Base-by-base conservation (phyloP, 371 early-diverging fungal species). In the Zancudomyces culisetae region DNA sequence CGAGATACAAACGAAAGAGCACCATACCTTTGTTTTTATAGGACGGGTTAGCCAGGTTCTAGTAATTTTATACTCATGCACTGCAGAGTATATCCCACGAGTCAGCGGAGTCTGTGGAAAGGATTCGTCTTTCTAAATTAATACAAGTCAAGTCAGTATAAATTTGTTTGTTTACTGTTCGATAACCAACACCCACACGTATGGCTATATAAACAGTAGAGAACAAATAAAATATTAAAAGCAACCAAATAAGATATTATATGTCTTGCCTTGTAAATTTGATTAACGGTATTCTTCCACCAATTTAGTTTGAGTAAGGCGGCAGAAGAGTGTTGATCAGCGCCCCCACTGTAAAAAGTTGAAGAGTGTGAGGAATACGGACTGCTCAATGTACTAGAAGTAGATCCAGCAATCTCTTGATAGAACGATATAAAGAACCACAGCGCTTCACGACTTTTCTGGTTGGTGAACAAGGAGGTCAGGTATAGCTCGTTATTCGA, bases 341-440 rank as follows among this genome's bases (percentile, higher is more conserved):
- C n/a, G n/a, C n/a, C n/a, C n/a, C n/a, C n/a, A n/a, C n/a, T n/a
- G n/a, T n/a, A n/a, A n/a, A n/a, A n/a, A n/a, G n/a, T n/a, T n/a
- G n/a, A n/a, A n/a, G n/a, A n/a, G n/a, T n/a, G n/a, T n/a, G n/a
- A n/a, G n/a, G n/a, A n/a, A n/a, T n/a, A n/a, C n/a, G n/a, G n/a
- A n/a, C n/a, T n/a, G n/a, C n/a, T n/a, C n/a, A n/a, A n/a, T n/a
- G n/a, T n/a, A n/a, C n/a, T n/a, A n/a, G n/a, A n/a, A n/a, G n/a
- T n/a, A n/a, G n/a, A n/a, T n/a, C 70, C 71, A 4, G 89, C 84
- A 21, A 86, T 64, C 61, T 94, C 95, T 30, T 85, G 70, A 60
- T 89, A 87, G 65, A 94, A 81, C 0, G 92, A 90, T 27, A 87
- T 72, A 24, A 94, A 58, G 0, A 84, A 90, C 70, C 77, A 85